phyloP scores from a whole-genome alignment of 2,329 filamentous ascomycete species.

The Fusarium sp. region DNA sequence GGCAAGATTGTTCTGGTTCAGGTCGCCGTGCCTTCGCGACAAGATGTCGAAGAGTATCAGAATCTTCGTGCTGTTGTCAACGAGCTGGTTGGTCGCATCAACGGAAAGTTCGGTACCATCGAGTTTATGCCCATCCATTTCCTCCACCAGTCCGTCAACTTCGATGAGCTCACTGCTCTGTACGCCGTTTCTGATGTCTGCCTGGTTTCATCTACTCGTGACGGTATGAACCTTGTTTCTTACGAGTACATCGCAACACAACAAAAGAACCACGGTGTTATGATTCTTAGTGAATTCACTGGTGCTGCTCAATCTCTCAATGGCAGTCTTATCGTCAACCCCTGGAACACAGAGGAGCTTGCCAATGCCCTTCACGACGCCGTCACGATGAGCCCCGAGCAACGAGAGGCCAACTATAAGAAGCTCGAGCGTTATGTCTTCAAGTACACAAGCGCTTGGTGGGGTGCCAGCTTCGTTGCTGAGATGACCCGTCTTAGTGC shows the following conservation, averaged over 20 bases:
- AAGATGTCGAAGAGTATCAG: constrained; percentile 98
- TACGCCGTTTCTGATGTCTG: constrained; percentile 94
- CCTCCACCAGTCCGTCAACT: constrained; percentile 93
- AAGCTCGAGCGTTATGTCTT: constrained; percentile 96
- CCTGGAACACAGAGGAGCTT: constrained; percentile 97
- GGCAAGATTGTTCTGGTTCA: constrained; percentile 97
- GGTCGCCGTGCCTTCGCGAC: constrained; percentile 91
- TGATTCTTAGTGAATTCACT: constrained; percentile 97
- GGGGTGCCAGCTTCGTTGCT: constrained; percentile 91
- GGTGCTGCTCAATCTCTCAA: constrained; percentile 95
- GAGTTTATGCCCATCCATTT: constrained; percentile 99
- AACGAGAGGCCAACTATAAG: constrained; percentile 85
- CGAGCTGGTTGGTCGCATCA: constrained; percentile 95
- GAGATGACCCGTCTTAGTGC: constrained; percentile 73
- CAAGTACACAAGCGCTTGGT: constrained; percentile 98
- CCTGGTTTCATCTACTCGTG: constrained; percentile 92
- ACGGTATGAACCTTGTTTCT: constrained; percentile 98
- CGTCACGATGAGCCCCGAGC: constrained; percentile 94
- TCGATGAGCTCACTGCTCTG: constrained; percentile 92
- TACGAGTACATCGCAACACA: constrained; percentile 99
- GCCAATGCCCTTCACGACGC: constrained; percentile 94
- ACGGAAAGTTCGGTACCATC: constrained; percentile 95
- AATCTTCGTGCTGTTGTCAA: constrained; percentile 96
- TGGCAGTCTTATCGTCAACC: constrained; percentile 93
- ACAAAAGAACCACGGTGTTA: constrained; percentile 86